phyloP scores from a whole-genome alignment of 495 filamentous ascomycete genomes.

The Daldinia grandis region DNA sequence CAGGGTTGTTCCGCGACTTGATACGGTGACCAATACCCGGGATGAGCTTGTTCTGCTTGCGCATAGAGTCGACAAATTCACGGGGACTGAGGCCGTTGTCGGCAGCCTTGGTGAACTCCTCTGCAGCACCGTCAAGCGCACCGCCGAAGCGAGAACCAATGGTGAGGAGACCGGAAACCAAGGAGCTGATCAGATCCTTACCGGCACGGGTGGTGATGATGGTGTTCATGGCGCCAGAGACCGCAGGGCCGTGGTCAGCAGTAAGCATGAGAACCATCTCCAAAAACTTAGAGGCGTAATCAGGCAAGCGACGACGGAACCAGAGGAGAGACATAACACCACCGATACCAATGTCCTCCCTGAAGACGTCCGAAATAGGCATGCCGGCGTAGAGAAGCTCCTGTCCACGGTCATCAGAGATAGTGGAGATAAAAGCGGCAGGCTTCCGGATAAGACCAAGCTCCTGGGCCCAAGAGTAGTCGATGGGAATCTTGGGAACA shows the following conservation, averaged over 20 bases:
- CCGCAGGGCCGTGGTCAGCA: constrained; percentile 97
- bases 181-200: constrained; percentile 95
- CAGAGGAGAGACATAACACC: constrained; percentile 99
- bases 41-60: constrained; percentile 99
- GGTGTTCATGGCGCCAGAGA: constrained; percentile 99
- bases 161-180: constrained; percentile 95
- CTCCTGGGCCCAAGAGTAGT: constrained; percentile 99
- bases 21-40: constrained; percentile 98
- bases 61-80: constrained; percentile 98
- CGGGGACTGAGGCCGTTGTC: constrained; percentile 98
- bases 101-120: constrained; percentile 97
- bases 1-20: constrained; percentile 99
- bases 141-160: constrained; percentile 98
- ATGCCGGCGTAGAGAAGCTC: constrained; percentile 98
- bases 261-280: constrained; percentile 99
- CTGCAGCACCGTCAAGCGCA: constrained; percentile 95
- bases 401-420: constrained; percentile 99
- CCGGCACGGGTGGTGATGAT: constrained; percentile 99
- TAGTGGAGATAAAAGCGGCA: constrained; percentile 99
- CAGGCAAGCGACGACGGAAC: constrained; percentile 98
- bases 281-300: constrained; percentile 97
- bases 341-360: constrained; percentile 96
- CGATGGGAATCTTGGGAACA: constrained; percentile 98
- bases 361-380: constrained; percentile 99
- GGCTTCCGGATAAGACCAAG: constrained; percentile 99